Conservation (phyloP, 2,329 filamentous ascomycete species). For the Annulohypoxylon truncatum region DNA sequence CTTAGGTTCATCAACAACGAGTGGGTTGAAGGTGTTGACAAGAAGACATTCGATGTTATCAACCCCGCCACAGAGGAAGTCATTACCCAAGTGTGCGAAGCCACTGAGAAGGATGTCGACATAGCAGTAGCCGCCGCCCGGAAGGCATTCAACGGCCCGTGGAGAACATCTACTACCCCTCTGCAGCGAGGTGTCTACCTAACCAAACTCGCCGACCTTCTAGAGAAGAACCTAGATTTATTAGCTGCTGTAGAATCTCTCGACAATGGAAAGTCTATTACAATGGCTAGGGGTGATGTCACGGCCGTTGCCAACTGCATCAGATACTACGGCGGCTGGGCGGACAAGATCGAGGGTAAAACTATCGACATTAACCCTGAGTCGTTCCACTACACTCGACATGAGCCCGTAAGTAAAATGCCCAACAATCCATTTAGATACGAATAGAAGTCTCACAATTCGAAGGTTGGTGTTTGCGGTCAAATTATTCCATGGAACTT, state of each 20-base stretch:
- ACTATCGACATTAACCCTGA: slow-evolving; percentile 82
- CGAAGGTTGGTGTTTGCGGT: slow-evolving; percentile 65
- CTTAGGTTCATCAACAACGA: slow-evolving; percentile 91
- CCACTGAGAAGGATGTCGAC: slow-evolving; percentile 86
- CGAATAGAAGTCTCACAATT: not conserved
- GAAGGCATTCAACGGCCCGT: slow-evolving; percentile 82
- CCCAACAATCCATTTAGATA: too few relatives aligned
- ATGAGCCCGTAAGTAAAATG: slow-evolving; percentile 71
- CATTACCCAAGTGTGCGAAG: slow-evolving; percentile 85
- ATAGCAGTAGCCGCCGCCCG: slow-evolving; percentile 86
- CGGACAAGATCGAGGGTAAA: slow-evolving; percentile 91
- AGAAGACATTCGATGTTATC: slow-evolving; percentile 91
- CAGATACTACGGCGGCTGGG: slow-evolving; percentile 90
- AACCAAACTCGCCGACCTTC: slow-evolving; percentile 80
- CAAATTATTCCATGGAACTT: slow-evolving; percentile 95
- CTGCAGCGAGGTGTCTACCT: slow-evolving; percentile 76
- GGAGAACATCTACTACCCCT: slow-evolving; percentile 73
- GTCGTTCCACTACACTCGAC: slow-evolving; percentile 85
- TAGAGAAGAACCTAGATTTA: slow-evolving; percentile 80
- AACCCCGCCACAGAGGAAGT: slow-evolving; percentile 88
- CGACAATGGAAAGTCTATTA: slow-evolving; percentile 87
- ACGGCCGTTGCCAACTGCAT: slow-evolving; percentile 74
- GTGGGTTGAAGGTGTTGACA: slow-evolving; percentile 84
- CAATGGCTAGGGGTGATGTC: slow-evolving; percentile 81
- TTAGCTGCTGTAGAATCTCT: slow-evolving; percentile 87